Percentiles rank a stretch among this genome's conserved stretches.
Evolutionary conservation across 306 rosid genomes (phyloP).

Genomic region (Abrus precatorius): DNA sequence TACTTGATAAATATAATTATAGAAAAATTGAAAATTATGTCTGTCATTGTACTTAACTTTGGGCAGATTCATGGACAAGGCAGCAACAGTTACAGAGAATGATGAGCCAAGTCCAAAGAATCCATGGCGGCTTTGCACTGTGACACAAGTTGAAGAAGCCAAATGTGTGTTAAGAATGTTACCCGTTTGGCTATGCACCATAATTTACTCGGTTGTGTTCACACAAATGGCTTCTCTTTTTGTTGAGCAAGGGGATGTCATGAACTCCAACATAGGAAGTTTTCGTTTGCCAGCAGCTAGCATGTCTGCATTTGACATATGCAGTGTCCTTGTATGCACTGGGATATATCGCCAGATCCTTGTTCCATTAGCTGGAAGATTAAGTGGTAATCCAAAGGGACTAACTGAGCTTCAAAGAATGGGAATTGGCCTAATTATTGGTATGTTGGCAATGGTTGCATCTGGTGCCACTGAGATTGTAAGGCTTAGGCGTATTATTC

Average conservation of each 20-base stretch:
- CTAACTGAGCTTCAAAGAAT: slow-evolving; percentile 69
- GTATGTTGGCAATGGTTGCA: slow-evolving; percentile 70
- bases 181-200: slow-evolving; percentile 75
- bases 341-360: slow-evolving; percentile 59
- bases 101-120: slow-evolving; percentile 47
- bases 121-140: slow-evolving; percentile 73
- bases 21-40: slow-evolving; percentile 1
- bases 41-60: not conserved
- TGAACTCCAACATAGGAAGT: slow-evolving; percentile 56
- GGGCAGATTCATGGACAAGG: slow-evolving; percentile 71
- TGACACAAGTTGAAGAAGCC: slow-evolving; percentile 77
- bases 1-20: not conserved
- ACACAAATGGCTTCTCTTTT: slow-evolving; percentile 80
- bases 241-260: slow-evolving; percentile 73
- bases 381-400: slow-evolving; percentile 63
- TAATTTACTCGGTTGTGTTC: slow-evolving; percentile 68
- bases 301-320: slow-evolving; percentile 72
- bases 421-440: slow-evolving; percentile 73
- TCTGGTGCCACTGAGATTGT: slow-evolving; percentile 69
- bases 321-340: slow-evolving; percentile 65
- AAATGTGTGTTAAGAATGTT: slow-evolving; percentile 69
- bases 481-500: slow-evolving; percentile 52
- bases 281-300: slow-evolving; percentile 74
- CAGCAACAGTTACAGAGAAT: slow-evolving; percentile 63
- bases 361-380: slow-evolving; percentile 58